phyloP scores from a whole-genome alignment of 257 asterid species.

The Cinchona pubescens region DNA sequence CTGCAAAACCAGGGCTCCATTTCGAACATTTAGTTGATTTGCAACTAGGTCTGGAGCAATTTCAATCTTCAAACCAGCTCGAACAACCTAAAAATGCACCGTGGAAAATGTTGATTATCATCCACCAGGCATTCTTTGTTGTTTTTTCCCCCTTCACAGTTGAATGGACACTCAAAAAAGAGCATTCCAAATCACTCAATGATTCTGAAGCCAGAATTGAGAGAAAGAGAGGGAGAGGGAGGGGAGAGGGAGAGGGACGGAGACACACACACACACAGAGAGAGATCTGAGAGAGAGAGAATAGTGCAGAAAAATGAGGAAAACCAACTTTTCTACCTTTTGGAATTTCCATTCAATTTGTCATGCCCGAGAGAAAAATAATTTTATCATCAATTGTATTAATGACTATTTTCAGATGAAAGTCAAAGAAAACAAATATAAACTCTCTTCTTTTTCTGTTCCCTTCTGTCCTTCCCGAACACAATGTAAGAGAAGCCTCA shows the following conservation, averaged over 20 bases:
- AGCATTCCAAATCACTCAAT: neutral
- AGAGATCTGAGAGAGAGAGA: too few species aligned
- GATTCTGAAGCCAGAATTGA: neutral
- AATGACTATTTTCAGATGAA: neutral
- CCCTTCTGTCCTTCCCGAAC: neutral
- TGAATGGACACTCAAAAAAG: neutral
- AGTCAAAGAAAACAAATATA: neutral
- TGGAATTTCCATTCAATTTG: neutral
- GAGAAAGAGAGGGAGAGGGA: neutral
- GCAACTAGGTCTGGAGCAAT: slow-evolving; percentile 79
- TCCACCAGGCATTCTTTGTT: neutral
- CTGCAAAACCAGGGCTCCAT: slow-evolving; percentile 82
- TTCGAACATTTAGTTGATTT: slow-evolving; percentile 87
- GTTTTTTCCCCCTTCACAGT: neutral
- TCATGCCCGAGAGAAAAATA: neutral
- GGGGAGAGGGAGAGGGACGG: neutral
- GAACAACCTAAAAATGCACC: slow-evolving; percentile 48
- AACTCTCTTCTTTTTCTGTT: neutral
- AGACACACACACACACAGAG: too few species aligned
- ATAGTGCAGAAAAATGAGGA: too few species aligned
- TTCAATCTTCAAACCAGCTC: slow-evolving; percentile 75
- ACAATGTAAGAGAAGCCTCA: neutral
- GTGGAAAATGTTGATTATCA: neutral
- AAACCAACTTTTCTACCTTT: neutral
- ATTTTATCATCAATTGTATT: neutral